These are phyloP conservation scores for Tausonia pullulans DNA, from an alignment of 1,284 basidiomycete species.

Conservation along the genomic window DNA sequence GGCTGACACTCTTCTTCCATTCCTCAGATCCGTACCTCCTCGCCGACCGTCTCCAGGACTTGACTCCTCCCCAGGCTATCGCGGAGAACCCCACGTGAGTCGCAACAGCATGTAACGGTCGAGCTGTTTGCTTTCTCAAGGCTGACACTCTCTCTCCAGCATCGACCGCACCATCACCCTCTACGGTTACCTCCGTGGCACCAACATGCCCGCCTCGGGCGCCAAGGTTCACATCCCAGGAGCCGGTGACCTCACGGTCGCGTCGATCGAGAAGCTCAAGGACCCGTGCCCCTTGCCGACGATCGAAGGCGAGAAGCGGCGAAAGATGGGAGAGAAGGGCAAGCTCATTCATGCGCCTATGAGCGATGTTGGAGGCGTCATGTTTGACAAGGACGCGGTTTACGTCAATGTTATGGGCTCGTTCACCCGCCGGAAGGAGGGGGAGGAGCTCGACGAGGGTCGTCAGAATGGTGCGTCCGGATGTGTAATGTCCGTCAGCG, in stretches of 20 bases:
- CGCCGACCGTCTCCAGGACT: conserved; percentile 90
- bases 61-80: conserved; percentile 77
- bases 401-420: conserved; percentile 95
- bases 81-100: conserved; percentile 71
- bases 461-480: conserved; percentile 35
- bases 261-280: conserved; percentile 59
- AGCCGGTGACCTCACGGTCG: conserved; percentile 73
- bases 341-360: conserved; percentile 95
- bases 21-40: conserved; percentile 77
- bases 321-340: conserved; percentile 90
- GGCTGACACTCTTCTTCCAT: not conserved
- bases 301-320: conserved; percentile 77
- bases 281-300: conserved; percentile 95
- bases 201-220: conserved; percentile 67
- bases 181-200: conserved; percentile 90
- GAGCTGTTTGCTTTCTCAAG: not conserved
- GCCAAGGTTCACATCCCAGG: conserved; percentile 87
- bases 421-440: conserved; percentile 54
- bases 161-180: conserved; percentile 73
- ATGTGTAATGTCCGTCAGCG: too few species aligned
- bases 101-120: not conserved
- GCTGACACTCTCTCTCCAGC: not conserved
- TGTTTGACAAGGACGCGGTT: conserved; percentile 97
- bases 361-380: conserved; percentile 94
- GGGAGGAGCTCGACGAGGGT: conserved; percentile 41